phyloP scores from a whole-genome alignment of 305 asterid genomes.

The Ruellia speciosa region DNA sequence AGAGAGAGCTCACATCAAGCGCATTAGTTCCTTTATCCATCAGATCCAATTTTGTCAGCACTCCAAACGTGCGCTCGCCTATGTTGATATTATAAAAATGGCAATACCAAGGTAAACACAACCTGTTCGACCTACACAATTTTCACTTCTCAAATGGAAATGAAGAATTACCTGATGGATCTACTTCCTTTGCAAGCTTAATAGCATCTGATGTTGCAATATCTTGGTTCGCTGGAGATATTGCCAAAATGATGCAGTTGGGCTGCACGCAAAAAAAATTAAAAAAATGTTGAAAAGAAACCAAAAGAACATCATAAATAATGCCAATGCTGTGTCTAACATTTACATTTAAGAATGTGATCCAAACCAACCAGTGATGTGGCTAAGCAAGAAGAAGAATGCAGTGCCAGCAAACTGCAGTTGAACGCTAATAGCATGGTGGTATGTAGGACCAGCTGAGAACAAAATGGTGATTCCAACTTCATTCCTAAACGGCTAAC shows the following conservation, averaged over 20 bases:
- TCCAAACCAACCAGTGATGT: constrained; percentile 11
- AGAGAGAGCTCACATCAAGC: constrained; percentile 48
- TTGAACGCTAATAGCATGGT: background rate
- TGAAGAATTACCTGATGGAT: constrained; percentile 51
- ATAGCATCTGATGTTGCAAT: constrained; percentile 97
- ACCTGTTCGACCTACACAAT: constrained; percentile 9
- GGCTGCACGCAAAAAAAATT: constrained; percentile 45
- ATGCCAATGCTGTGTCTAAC: background rate
- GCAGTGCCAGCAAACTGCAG: background rate
- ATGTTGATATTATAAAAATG: constrained; percentile 20
- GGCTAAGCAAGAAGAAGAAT: constrained; percentile 5
- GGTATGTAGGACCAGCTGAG: background rate
- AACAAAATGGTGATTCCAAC: too few species aligned
- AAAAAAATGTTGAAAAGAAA: background rate
- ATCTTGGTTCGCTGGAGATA: constrained; percentile 95
- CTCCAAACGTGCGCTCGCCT: constrained; percentile 98
- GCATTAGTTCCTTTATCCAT: constrained; percentile 99
- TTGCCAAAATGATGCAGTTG: constrained; percentile 79
- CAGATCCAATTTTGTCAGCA: constrained; percentile 86
- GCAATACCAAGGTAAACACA: constrained; percentile 14
- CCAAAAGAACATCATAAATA: background rate
- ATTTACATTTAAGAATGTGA: constrained; percentile 7
- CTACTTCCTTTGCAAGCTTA: constrained; percentile 83
- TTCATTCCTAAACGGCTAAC: too few species aligned
- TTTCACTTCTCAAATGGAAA: constrained; percentile 9